Evolutionary conservation across 768 basidiomycete genomes (phyloP).

Genomic region (Amanita muscaria): DNA sequence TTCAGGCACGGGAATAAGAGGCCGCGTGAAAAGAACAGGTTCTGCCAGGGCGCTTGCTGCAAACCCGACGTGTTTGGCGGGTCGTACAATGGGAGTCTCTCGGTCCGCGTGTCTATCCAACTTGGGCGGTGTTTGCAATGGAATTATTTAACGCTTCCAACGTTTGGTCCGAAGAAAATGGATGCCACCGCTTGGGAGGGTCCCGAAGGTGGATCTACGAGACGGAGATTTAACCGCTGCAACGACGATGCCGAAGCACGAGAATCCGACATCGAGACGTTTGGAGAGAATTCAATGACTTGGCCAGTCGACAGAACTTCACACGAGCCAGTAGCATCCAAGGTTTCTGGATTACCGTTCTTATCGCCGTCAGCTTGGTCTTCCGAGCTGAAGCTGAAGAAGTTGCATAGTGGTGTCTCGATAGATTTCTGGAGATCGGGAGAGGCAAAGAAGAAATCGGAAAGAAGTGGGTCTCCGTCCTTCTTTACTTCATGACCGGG

Average conservation of each 20-base stretch:
- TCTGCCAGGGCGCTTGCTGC: neutral
- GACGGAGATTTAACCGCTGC: neutral
- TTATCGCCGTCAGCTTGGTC: neutral
- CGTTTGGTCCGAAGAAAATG: too few species aligned
- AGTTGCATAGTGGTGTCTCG: neutral
- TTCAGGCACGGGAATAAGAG: neutral
- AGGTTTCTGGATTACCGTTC: neutral
- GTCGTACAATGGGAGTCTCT: too few species aligned
- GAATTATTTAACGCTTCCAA: too few species aligned
- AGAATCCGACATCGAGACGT: neutral
- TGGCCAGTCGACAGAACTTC: neutral
- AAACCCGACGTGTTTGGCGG: neutral
- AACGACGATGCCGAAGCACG: conserved; percentile 1
- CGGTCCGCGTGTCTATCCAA: too few species aligned
- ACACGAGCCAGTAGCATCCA: too few species aligned
- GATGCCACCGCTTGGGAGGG: too few species aligned
- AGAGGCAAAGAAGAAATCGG: conserved; percentile 15
- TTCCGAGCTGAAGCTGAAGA: neutral
- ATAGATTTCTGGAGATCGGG: neutral
- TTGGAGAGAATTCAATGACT: neutral
- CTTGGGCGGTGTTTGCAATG: too few species aligned
- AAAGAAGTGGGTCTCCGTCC: conserved; percentile 14
- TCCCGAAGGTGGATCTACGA: neutral
- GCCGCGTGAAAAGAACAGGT: neutral
- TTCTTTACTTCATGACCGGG: conserved; percentile 10